Conservation (phyloP, 2,329 filamentous ascomycete genomes). For the Metarhizium humberi region DNA sequence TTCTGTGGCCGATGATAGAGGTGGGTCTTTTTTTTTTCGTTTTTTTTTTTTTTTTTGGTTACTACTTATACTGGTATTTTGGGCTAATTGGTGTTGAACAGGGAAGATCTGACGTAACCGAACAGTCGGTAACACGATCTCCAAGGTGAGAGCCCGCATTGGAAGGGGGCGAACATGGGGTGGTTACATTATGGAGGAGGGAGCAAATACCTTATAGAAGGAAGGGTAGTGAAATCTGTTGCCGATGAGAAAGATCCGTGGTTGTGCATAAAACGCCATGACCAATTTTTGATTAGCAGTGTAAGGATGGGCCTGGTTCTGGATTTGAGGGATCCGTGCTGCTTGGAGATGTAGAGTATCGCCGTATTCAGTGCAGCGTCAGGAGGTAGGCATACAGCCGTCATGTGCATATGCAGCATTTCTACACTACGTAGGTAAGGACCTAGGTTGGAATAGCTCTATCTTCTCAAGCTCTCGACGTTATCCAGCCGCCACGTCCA, state of each 20-base stretch:
- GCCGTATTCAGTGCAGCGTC: no score
- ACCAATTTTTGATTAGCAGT: neutral
- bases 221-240: neutral
- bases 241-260: neutral
- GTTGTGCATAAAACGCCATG: no score
- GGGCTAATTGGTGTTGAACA: neutral
- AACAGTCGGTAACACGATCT: conserved; percentile 2
- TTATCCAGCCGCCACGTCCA: no score
- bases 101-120: conserved; percentile 1
- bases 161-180: no score
- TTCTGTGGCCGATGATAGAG: no score
- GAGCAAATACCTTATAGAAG: neutral
- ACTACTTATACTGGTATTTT: neutral
- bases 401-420: no score
- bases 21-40: no score
- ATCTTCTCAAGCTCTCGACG: no score
- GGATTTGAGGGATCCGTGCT: neutral
- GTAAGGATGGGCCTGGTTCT: neutral
- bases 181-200: neutral
- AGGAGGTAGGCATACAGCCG: no score
- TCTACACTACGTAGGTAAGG: no score
- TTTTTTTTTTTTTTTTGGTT: no score
- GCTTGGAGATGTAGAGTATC: neutral
- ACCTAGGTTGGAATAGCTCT: no score
- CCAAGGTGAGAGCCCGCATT: neutral